These are phyloP conservation scores for Yamadazyma atlantica DNA, from an alignment of 1,139 yeast genomes.

Conservation along the genomic window DNA sequence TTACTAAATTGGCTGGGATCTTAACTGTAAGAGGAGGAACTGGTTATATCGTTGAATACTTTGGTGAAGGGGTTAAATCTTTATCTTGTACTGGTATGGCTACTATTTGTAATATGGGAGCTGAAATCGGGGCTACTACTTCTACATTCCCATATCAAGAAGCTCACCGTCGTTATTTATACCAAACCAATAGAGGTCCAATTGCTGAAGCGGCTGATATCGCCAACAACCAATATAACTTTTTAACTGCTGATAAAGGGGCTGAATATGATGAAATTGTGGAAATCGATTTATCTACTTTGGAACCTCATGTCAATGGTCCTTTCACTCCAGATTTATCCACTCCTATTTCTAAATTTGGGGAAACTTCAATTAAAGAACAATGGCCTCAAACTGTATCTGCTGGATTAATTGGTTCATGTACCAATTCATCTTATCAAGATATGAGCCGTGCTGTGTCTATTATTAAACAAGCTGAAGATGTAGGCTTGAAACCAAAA, in stretches of 20 bases:
- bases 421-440: conserved; percentile 96
- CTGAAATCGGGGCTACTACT: conserved; percentile 98
- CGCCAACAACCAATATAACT: conserved; percentile 59
- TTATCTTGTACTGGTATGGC: conserved; percentile 98
- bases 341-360: conserved; percentile 77
- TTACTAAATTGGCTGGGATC: conserved; percentile 84
- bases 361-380: conserved; percentile 59
- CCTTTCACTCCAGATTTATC: conserved; percentile 95
- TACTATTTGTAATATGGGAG: conserved; percentile 99
- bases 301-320: conserved; percentile 92
- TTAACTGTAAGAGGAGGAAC: conserved; percentile 97
- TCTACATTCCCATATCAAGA: conserved; percentile 94
- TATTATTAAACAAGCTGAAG: conserved; percentile 79
- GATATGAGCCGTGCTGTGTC: conserved; percentile 96
- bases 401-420: conserved; percentile 95
- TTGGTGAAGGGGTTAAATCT: conserved; percentile 86
- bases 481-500: conserved; percentile 86
- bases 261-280: conserved; percentile 82
- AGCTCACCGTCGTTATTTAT: conserved; percentile 77
- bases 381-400: conserved; percentile 80
- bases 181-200: conserved; percentile 78
- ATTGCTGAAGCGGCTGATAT: conserved; percentile 76
- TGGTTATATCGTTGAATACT: conserved; percentile 91
- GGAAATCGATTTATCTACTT: conserved; percentile 69
- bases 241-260: conserved; percentile 75